Evolutionary conservation across 148 eudicot genomes (phyloP).

Genomic region (Spergularia bocconei): DNA sequence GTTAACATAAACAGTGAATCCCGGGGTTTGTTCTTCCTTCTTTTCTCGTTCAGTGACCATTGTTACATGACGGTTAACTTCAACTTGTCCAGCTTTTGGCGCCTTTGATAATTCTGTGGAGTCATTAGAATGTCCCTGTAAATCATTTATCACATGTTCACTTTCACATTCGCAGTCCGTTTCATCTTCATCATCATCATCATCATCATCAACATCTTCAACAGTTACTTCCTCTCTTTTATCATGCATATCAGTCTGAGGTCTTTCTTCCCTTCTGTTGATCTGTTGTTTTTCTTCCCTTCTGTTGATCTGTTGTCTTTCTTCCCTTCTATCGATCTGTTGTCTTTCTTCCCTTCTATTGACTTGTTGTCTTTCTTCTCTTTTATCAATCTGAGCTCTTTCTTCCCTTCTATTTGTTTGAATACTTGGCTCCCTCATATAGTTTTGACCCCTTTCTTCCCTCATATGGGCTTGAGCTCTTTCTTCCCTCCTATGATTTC

Average conservation of each 20-base stretch:
- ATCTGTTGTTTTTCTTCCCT: slow-evolving; percentile 24
- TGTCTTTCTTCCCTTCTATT: slow-evolving; percentile 31
- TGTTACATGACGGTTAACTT: slow-evolving; percentile 59
- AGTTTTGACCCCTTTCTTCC: too few species aligned
- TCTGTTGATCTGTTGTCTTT: too few species aligned
- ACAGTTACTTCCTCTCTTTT: slow-evolving; percentile 55
- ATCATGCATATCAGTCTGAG: slow-evolving; percentile 6
- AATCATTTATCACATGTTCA: slow-evolving; percentile 37
- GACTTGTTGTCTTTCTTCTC: slow-evolving; percentile 32
- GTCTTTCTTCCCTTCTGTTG: neutral
- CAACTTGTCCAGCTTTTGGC: slow-evolving; percentile 52
- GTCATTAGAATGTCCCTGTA: slow-evolving; percentile 36
- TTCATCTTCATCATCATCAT: slow-evolving; percentile 47
- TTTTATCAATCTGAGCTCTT: slow-evolving; percentile 12
- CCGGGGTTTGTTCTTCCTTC: slow-evolving; percentile 65
- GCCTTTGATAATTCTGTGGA: slow-evolving; percentile 41
- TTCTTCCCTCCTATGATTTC: slow-evolving; percentile 34
- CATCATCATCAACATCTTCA: slow-evolving; percentile 69
- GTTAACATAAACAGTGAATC: slow-evolving; percentile 85
- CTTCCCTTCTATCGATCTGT: neutral
- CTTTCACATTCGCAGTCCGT: slow-evolving; percentile 46
- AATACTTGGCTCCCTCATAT: too few species aligned
- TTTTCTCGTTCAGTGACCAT: slow-evolving; percentile 48
- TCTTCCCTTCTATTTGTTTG: neutral
- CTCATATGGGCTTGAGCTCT: slow-evolving; percentile 10